These are phyloP conservation scores for Penicillium ochrochloron DNA, from an alignment of 495 filamentous ascomycete genomes.

Conservation along the genomic window DNA sequence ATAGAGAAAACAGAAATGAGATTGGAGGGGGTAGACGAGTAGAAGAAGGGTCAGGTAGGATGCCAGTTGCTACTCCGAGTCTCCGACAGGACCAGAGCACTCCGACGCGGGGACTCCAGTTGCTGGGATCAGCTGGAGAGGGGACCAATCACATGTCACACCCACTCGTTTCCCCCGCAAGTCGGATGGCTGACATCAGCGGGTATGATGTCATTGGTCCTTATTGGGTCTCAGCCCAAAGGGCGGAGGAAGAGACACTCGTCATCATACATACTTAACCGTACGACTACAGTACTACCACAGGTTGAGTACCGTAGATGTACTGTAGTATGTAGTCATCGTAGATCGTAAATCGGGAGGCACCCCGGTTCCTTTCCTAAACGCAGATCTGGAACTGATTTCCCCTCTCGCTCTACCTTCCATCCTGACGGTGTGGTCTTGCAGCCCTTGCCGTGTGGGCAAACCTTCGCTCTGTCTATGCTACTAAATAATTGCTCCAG, in stretches of 20 bases:
- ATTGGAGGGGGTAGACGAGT: background rate
- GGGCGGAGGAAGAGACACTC: background rate
- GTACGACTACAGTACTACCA: background rate
- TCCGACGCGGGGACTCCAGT: slow-evolving; percentile 17
- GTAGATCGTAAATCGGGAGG: background rate
- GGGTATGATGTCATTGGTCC: slow-evolving; percentile 14
- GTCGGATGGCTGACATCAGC: background rate
- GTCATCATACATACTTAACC: background rate
- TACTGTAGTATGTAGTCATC: slow-evolving; percentile 8
- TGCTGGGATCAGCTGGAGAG: slow-evolving; percentile 12
- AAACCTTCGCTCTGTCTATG: background rate
- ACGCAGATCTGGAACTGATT: background rate
- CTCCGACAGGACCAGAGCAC: slow-evolving; percentile 22
- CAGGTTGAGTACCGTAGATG: background rate
- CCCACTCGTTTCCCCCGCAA: slow-evolving; percentile 10
- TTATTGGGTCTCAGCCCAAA: background rate
- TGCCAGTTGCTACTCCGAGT: slow-evolving; percentile 4
- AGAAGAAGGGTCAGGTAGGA: slow-evolving; percentile 10
- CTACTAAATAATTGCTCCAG: slow-evolving; percentile 70
- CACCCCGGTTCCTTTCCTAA: slow-evolving; percentile 2
- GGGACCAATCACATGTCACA: slow-evolving; percentile 18
- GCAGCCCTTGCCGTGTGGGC: background rate
- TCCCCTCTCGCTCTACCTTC: background rate
- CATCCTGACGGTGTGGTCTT: background rate
- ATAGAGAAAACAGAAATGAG: background rate